Evolutionary conservation across 352 stramenopile genomes (phyloP).

Genomic region (Pythium periplocum): DNA sequence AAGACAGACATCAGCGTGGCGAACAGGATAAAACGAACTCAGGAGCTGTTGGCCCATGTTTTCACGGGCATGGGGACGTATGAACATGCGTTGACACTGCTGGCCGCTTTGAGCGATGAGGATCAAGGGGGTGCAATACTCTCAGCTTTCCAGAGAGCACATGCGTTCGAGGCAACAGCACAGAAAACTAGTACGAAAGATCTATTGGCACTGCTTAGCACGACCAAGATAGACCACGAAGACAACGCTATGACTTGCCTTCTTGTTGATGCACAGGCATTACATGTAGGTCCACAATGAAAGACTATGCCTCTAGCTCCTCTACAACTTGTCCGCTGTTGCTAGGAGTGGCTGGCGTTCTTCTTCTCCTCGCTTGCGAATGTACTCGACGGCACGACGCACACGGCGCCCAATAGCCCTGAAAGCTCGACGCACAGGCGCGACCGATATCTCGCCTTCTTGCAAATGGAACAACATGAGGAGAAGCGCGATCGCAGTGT

Average conservation of each 20-base stretch:
- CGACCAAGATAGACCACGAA: no score
- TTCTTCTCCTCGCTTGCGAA: no score
- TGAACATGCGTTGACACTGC: slow-evolving; percentile 21
- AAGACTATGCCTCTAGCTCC: no score
- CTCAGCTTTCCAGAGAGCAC: neutral
- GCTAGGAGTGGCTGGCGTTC: slow-evolving; percentile 6
- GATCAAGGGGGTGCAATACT: neutral
- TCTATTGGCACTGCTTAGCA: no score
- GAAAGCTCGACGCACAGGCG: neutral
- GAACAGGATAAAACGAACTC: neutral
- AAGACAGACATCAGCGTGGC: no score
- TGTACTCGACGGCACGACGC: no score
- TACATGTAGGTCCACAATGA: slow-evolving; percentile 1
- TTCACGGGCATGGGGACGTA: slow-evolving; percentile 19
- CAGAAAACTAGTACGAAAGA: no score
- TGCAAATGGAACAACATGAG: slow-evolving; percentile 26
- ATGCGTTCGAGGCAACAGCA: no score
- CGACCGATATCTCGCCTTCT: slow-evolving; percentile 18
- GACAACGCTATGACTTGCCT: no score
- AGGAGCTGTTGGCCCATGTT: slow-evolving; percentile 49
- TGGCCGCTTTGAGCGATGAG: neutral
- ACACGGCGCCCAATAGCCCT: no score
- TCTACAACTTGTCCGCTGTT: no score
- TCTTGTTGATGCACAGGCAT: slow-evolving; percentile 2
- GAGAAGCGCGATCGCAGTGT: slow-evolving; percentile 14